Base-by-base conservation (phyloP, 176 grass and related monocot genomes). In the Typha latifolia region DNA sequence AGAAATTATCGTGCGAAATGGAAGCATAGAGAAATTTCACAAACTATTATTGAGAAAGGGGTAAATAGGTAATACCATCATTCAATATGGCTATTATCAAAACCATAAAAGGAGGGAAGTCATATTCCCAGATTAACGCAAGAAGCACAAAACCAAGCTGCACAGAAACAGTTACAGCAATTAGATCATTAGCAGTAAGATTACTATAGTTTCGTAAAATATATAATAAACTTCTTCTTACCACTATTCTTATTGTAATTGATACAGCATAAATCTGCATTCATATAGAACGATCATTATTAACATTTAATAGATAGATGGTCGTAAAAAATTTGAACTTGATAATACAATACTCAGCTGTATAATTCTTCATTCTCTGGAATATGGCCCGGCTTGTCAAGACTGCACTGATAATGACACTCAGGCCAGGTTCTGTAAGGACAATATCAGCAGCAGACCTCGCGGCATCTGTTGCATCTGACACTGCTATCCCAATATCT, bases 31-130 rank as follows among this genome's bases (percentile, higher is more conserved):
- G 34, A 37, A 37, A 37, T 5, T 37, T 69, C 55, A 22, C 53
- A 32, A 32, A 49, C 67, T 20, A 37, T 50, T 51, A 7, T 23
- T 62, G n/a, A 34, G 56, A 51, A 64, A 64, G 71, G 32, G n/a
- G n/a, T n/a, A n/a, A n/a, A n/a, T n/a, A 79, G 12, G n/a, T 70
- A 32, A 72, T 79, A 96, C 91, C 87, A 12, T 96, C 87, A 71
- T 91, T 96, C 51, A 91, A 75, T 79, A 91, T 79, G 66, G 91
- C 91, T 73, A 91, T 91, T 73, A 85, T 72, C 14, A 96, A 70
- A 68, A 96, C 87, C 87, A 96, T 96, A 48, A 96, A 96, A 8
- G 91, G 87, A 59, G 91, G 91, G 73, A 96, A 96, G 31, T 96
- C 87, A 21, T 85, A 96, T 66, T 90, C 70, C 91, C 87, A 96